Evolutionary conservation across 805 yeast genomes (phyloP), one percentile per base, ranked within the genome.

Genomic region (Pichia thaimueangensis): DNA sequence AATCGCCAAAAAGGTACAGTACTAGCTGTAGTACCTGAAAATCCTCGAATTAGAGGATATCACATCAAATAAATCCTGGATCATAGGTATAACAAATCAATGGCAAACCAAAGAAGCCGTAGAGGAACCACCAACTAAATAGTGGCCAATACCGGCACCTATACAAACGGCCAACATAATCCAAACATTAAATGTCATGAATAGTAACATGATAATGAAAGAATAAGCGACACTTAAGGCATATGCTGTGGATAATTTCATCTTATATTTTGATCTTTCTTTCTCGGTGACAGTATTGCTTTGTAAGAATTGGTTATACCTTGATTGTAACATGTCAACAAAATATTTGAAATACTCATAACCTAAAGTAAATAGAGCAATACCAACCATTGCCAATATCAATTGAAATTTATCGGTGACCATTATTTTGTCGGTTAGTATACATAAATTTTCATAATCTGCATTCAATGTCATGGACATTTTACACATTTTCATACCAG

Each of bases 131-230:
- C 56, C 56, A 30, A 56, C 57, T 4, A 64, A 25, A 42, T 55
- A 69, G 30, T 59, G 58, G 2, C 76, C 76, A 1, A 60, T 1
- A 5, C 58, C 65, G 1, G 73, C 68, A 8, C 76, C 76, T 2
- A 58, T 39, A 23, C 60, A 65, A 30, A 68, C 71, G 3, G 73
- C 63, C 23, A 62, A 33, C 74, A 70, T 70, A 31, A 69, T 56
- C 72, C 73, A 70, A 37, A 67, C 59, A 47, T 70, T 70, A 52
- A 67, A 70, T 9, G 70, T 65, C 76, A 70, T 70, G 45, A 70
- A 70, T 11, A 70, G 64, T 49, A 70, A 58, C 76, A 70, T 70
- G 49, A 70, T 62, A 53, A 67, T 55, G 43, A 70, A 68, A 3
- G 72, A 67, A 49, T 65, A 68, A 15, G 68, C 66, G n/a, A 69